phyloP scores from a whole-genome alignment of 176 grass and related monocot species.

The Bothriochloa decipiens region DNA sequence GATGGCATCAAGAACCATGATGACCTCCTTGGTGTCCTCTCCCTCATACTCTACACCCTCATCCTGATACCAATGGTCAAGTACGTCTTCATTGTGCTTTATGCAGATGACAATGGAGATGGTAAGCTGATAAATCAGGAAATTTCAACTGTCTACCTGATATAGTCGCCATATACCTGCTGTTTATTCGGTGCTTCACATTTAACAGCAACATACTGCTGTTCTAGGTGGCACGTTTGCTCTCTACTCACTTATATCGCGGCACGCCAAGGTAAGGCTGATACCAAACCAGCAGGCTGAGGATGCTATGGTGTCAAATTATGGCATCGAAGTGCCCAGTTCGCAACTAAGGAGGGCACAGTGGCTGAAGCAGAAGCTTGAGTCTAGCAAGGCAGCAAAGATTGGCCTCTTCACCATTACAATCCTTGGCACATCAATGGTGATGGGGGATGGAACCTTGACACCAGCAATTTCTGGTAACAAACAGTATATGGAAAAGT shows the following conservation, averaged over 20 bases:
- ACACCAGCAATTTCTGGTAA: constrained; percentile 79
- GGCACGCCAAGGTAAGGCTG: constrained; percentile 63
- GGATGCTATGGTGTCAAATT: constrained; percentile 67
- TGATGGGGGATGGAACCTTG: constrained; percentile 75
- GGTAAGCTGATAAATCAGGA: constrained; percentile 43
- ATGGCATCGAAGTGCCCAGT: constrained; percentile 45
- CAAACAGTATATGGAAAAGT: neutral
- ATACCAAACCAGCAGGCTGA: constrained; percentile 78
- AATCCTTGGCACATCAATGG: constrained; percentile 84
- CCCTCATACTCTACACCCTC: constrained; percentile 78
- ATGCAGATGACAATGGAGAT: constrained; percentile 77
- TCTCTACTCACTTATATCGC: constrained; percentile 70
- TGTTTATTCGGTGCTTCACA: neutral
- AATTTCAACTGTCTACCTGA: neutral
- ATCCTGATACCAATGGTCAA: constrained; percentile 66
- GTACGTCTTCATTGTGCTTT: constrained; percentile 73
- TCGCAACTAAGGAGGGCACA: constrained; percentile 49
- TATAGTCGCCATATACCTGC: neutral
- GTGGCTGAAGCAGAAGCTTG: constrained; percentile 62
- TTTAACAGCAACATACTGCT: neutral
- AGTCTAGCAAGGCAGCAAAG: constrained; percentile 57
- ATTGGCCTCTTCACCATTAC: constrained; percentile 56
- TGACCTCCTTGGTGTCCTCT: constrained; percentile 64
- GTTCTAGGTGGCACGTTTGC: constrained; percentile 78
- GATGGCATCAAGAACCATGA: constrained; percentile 50